A percentile compares a stretch with the other conserved stretches of the same genome.
phyloP scores from a whole-genome alignment of 2,329 filamentous ascomycete genomes.

The Alternaria burnsii region DNA sequence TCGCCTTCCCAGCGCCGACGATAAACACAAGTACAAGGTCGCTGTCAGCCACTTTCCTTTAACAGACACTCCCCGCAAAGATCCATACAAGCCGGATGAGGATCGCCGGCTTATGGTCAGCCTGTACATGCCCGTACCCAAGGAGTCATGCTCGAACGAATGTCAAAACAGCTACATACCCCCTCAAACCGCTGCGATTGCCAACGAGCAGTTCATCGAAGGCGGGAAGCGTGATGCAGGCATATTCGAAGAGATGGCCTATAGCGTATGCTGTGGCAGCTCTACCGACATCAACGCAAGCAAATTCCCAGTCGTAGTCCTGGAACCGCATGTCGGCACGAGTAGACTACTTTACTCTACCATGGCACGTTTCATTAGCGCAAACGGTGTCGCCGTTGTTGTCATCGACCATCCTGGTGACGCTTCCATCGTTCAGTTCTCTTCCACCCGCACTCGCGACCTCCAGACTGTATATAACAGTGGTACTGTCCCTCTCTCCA shows the following conservation, averaged over 20 bases:
- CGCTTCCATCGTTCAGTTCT: constrained; percentile 56
- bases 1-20: constrained; percentile 26
- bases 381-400: constrained; percentile 58
- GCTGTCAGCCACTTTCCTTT: constrained; percentile 28
- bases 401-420: constrained; percentile 62
- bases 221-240: constrained; percentile 18
- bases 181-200: constrained; percentile 20
- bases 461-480: constrained; percentile 29
- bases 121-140: constrained; percentile 33
- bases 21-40: constrained; percentile 23
- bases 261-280: constrained; percentile 27
- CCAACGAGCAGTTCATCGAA: constrained; percentile 36
- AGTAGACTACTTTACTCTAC: constrained; percentile 56
- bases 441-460: constrained; percentile 15
- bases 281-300: constrained; percentile 14
- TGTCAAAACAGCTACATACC: constrained; percentile 34
- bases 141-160: constrained; percentile 17
- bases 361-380: constrained; percentile 57
- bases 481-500: constrained; percentile 26
- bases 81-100: constrained; percentile 4
- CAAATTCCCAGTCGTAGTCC: constrained; percentile 45
- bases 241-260: constrained; percentile 32
- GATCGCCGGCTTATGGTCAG: constrained; percentile 30
- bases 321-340: constrained; percentile 58
- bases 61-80: constrained; percentile 13